Conservation (phyloP, 306 rosid species). For the Vigna trinervia region DNA sequence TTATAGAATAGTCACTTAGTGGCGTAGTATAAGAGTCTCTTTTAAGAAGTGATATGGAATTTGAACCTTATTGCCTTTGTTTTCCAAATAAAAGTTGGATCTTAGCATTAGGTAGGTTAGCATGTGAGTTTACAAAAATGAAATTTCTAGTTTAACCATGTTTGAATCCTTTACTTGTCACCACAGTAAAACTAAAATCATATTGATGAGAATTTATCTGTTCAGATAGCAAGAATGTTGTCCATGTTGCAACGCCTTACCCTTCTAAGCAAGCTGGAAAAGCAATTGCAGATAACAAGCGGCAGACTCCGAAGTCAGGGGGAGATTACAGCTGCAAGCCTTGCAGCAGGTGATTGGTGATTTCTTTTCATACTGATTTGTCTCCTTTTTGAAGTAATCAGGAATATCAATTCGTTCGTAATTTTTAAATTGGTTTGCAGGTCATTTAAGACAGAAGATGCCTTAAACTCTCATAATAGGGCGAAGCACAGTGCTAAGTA, state of each 20-base stretch:
- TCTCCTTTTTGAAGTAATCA: not conserved
- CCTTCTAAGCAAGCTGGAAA: slow-evolving; percentile 22
- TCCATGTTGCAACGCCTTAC: slow-evolving; percentile 15
- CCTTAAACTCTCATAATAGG: not conserved
- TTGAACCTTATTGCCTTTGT: not conserved
- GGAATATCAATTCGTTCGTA: not conserved
- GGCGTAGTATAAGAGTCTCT: not conserved
- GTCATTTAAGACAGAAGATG: slow-evolving; percentile 21
- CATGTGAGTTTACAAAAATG: not conserved
- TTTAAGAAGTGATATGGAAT: not conserved
- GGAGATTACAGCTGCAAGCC: slow-evolving; percentile 17
- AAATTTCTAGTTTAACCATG: not conserved
- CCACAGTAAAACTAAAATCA: slow-evolving; percentile 3
- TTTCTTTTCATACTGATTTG: not conserved
- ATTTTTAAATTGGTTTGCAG: not conserved
- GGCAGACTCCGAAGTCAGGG: not conserved
- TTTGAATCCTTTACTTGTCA: not conserved
- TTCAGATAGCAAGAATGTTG: slow-evolving; percentile 8
- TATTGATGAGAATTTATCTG: not conserved
- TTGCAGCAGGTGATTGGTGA: not conserved
- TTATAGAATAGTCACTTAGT: not conserved
- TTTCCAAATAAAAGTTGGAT: not conserved
- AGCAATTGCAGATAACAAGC: slow-evolving; percentile 13
- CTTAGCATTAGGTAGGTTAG: not conserved
- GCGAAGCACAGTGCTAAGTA: slow-evolving; percentile 19